phyloP scores from a whole-genome alignment of 345 rosid species.

The Moricandia arvensis region DNA sequence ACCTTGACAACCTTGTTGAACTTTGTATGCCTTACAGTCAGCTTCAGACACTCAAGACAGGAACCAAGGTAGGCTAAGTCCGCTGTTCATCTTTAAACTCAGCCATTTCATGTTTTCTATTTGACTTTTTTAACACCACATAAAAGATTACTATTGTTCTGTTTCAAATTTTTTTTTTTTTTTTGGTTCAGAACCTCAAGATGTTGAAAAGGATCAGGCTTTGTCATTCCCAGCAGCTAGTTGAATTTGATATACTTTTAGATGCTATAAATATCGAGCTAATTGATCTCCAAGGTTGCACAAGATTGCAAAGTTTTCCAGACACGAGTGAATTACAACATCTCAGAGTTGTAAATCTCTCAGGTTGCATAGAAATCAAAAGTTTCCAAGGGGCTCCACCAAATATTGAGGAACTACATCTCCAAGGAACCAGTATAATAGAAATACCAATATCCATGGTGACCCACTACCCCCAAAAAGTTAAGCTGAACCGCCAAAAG shows the following conservation, averaged over 20 bases:
- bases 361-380: conserved; percentile 5
- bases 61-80: conserved; percentile 11
- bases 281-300: conserved; percentile 19
- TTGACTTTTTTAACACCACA: no score
- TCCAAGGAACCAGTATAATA: conserved; percentile 6
- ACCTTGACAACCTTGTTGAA: conserved; percentile 18
- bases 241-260: not conserved
- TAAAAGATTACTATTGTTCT: not conserved
- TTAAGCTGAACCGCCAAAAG: not conserved
- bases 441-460: not conserved
- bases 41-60: conserved; percentile 23
- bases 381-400: not conserved
- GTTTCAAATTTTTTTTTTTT: not conserved
- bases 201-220: conserved; percentile 12
- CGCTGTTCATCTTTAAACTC: not conserved
- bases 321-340: not conserved
- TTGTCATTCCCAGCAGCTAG: conserved; percentile 4
- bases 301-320: conserved; percentile 10
- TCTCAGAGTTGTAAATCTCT: conserved; percentile 13
- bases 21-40: conserved; percentile 15
- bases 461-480: not conserved
- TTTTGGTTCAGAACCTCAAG: not conserved
- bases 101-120: no score
- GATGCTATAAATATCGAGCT: not conserved
- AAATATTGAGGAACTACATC: conserved; percentile 3